Base-by-base conservation (phyloP, 1,139 yeast species). In the Pneumocystis carinii region DNA sequence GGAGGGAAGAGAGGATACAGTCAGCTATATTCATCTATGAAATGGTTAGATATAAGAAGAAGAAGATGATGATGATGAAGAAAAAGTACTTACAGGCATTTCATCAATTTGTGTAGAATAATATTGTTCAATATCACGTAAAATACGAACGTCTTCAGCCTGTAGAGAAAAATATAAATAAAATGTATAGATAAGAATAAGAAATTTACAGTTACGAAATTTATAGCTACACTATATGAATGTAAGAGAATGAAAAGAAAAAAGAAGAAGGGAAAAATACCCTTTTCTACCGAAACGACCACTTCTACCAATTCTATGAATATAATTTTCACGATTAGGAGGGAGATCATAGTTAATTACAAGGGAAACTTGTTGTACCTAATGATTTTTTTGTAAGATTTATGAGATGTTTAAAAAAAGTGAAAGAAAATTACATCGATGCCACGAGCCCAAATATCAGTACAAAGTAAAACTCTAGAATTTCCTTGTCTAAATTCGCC, bases 271-370 rank as follows among this genome's bases (percentile, higher is more conserved):
- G 8, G 3, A 12, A 12, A 48, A 3, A 12, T 48, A 48, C 55
- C 55, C 98, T 85, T 92, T 92, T 81, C 98, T 86, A 82, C 98
- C 98, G 82, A 92, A 92, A 82, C 98, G 92, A 82, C 98, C 98
- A 82, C 96, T 95, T 83, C 98, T 88, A 84, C 98, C 98, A 74
- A 92, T 92, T 85, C 98, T 87, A 83, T 92, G 98, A 75, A 92
- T 89, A 79, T 92, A 92, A 86, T 92, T 90, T 81, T 92, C 97
- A 79, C 90, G 87, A 85, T 90, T 89, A 75, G 90, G 82, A 73
- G 98, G 98, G 77, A 92, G 83, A 78, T 92, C 98, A 81, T 87
- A 92, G 85, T 92, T 92, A 77, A 92, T 90, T 74, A 92, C 98
- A 75, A 92, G 82, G 64, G 97, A 90, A 70, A 92, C 97, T 80